These are phyloP conservation scores for Gentiana macrophylla DNA, from an alignment of 257 asterid genomes.

Conservation along the genomic window DNA sequence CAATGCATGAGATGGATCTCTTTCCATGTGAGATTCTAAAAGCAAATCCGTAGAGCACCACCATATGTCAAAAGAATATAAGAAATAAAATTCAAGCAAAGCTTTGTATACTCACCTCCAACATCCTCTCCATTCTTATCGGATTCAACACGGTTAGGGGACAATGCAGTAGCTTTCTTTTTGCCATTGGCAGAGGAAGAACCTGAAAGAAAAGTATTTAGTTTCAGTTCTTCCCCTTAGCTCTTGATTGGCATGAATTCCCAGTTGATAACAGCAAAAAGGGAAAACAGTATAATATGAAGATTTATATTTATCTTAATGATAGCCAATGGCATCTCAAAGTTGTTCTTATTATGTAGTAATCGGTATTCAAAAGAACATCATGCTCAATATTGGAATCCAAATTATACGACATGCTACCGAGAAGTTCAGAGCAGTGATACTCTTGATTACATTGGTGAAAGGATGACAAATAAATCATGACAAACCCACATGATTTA, in stretches of 20 bases:
- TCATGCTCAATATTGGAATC: too few species aligned
- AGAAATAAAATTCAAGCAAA: neutral
- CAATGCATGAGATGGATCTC: neutral
- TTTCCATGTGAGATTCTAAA: neutral
- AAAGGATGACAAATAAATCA: too few species aligned
- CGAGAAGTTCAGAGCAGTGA: too few species aligned
- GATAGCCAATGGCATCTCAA: too few species aligned
- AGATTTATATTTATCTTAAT: neutral
- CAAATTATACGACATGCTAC: too few species aligned
- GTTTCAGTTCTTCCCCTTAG: neutral
- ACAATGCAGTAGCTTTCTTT: conserved; percentile 13
- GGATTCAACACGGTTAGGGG: conserved; percentile 8
- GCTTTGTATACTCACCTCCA: conserved; percentile 29
- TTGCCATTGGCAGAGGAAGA: conserved; percentile 18
- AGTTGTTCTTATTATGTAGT: too few species aligned
- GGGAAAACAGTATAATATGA: neutral
- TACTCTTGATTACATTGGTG: too few species aligned
- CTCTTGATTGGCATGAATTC: neutral
- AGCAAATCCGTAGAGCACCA: neutral
- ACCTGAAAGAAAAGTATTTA: conserved; percentile 4
- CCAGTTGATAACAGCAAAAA: neutral
- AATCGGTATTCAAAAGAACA: too few species aligned
- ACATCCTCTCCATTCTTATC: conserved; percentile 14
- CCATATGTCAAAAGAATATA: neutral
- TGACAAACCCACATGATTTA: neutral